A percentile compares a stretch with the other conserved stretches of the same genome.
phyloP scores from a whole-genome alignment of 1,284 basidiomycete genomes.

The Exobasidium rhododendri region DNA sequence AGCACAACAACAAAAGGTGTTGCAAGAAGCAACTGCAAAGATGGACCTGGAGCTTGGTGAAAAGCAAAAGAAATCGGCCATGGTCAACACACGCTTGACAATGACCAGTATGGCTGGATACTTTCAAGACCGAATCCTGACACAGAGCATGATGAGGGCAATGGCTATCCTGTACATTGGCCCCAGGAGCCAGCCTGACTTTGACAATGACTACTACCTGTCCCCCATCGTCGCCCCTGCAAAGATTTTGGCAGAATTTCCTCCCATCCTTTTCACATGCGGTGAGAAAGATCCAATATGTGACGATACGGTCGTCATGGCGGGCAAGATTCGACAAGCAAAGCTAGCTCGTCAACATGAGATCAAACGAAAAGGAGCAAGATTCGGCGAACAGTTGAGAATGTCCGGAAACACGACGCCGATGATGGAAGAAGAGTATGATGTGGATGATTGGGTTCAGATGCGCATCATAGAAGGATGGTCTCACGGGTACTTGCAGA shows the following conservation, averaged over 20 bases:
- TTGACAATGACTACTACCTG: slow-evolving; percentile 88
- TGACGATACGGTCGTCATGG: slow-evolving; percentile 69
- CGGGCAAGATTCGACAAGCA: slow-evolving; percentile 85
- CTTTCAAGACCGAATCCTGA: slow-evolving; percentile 47
- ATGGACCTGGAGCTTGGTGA: slow-evolving; percentile 25
- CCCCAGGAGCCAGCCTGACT: slow-evolving; percentile 84
- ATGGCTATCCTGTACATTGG: slow-evolving; percentile 98
- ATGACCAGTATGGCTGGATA: slow-evolving; percentile 88
- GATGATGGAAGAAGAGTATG: slow-evolving; percentile 64
- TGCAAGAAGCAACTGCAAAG: slow-evolving; percentile 28
- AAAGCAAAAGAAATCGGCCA: slow-evolving; percentile 39
- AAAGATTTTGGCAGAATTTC: slow-evolving; percentile 81
- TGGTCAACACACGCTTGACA: slow-evolving; percentile 78
- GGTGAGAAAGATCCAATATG: slow-evolving; percentile 91
- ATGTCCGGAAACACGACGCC: slow-evolving; percentile 57
- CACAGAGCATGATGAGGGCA: slow-evolving; percentile 69
- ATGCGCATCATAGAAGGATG: slow-evolving; percentile 62
- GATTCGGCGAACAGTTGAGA: slow-evolving; percentile 57
- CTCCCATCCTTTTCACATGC: slow-evolving; percentile 69
- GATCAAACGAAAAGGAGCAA: slow-evolving; percentile 41
- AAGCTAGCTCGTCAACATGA: slow-evolving; percentile 68
- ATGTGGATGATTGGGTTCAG: slow-evolving; percentile 90
- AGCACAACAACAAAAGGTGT: slow-evolving; percentile 26
- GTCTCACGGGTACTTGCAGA: slow-evolving; percentile 57
- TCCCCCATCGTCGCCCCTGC: slow-evolving; percentile 86